Evolutionary conservation across 2,329 filamentous ascomycete genomes (phyloP), one percentile per base, ranked within the genome.

Genomic region (Exophiala lecanii-corni): DNA sequence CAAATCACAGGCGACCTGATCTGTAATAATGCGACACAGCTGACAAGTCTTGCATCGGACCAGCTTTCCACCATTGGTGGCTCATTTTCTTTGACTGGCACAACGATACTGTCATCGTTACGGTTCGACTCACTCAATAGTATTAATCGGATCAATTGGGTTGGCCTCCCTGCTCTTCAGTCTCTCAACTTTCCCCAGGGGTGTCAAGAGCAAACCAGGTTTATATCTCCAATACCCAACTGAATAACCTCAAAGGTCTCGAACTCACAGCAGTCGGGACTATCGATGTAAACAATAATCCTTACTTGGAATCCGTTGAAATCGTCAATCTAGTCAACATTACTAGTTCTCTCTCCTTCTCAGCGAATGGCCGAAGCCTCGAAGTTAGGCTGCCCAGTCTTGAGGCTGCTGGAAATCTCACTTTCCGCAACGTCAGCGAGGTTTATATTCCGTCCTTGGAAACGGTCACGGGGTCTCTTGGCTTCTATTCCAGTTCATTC

Each of bases 221-320:
- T 56, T 68, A 71, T 56, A 89, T 98, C 63, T 78, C 81, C 68
- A 92, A 98, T 73, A 98, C 92, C 38, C 81, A 82, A 67, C 78
- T 98, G 57, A 76, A 72, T 63, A 80, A 76, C 54, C 78, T 98
- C 47, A 74, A 82, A 55, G 89, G 88, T 61, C 84, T 98, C 64
- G 84, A 88, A 63, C 75, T 97, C 53, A 68, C 79, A 52, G 75
- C 76, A n/a, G 82, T 88, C 41, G 75, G 78, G 44, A 74, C 71
- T 55, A 78, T 98, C 63, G 74, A 86, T 65, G 84, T 98, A 68
- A 84, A 86, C 77, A 95, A 95, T 82, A 97, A 97, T 80, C 72
- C 71, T 50, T 82, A 83, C 62, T 76, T 98, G 57, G 79, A 77
- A 62, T 74, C 73, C 49, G 86, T 94, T 71, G 78, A 79, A 62